Evolutionary conservation across 2,329 filamentous ascomycete genomes (phyloP).

Genomic region (Zasmidium citrigriseum): DNA sequence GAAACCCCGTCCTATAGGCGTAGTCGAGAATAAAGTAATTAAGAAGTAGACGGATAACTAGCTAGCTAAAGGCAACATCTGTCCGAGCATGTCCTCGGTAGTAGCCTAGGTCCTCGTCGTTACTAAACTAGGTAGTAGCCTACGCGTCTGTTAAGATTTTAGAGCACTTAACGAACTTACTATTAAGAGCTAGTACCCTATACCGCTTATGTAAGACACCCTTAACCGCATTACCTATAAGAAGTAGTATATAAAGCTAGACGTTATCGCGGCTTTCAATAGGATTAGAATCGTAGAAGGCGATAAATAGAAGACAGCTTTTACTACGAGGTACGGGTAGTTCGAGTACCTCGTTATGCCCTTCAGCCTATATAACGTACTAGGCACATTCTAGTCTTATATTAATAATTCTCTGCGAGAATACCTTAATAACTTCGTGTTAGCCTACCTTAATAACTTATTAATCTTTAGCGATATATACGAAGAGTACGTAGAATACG

Average conservation of each 20-base stretch:
- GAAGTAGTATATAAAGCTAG: conserved; percentile 20
- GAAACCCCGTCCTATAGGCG: conserved; percentile 1
- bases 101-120: conserved; percentile 6
- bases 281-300: conserved; percentile 4
- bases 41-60: conserved; percentile 15
- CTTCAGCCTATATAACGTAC: conserved; percentile 5
- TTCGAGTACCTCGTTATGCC: conserved; percentile 15
- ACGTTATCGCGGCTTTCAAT: conserved; percentile 17
- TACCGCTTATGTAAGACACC: conserved; percentile 31
- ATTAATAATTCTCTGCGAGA: conserved; percentile 28
- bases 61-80: conserved; percentile 6
- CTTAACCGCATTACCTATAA: conserved; percentile 23
- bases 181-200: too few relatives aligned
- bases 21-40: conserved; percentile 8
- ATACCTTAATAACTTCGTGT: conserved; percentile 11
- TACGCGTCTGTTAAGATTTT: too few relatives aligned
- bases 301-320: conserved; percentile 13
- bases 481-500: conserved; percentile 16
- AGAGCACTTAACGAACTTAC: too few relatives aligned
- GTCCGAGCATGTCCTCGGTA: not conserved
- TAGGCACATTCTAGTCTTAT: conserved; percentile 30
- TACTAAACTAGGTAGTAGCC: conserved; percentile 3
- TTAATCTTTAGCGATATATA: conserved; percentile 8
- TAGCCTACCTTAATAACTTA: conserved; percentile 10
- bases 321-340: conserved; percentile 9